Evolutionary conservation across 2,329 filamentous ascomycete species (phyloP), one percentile per base, ranked within the genome.

Genomic region (Huntiella savannae): DNA sequence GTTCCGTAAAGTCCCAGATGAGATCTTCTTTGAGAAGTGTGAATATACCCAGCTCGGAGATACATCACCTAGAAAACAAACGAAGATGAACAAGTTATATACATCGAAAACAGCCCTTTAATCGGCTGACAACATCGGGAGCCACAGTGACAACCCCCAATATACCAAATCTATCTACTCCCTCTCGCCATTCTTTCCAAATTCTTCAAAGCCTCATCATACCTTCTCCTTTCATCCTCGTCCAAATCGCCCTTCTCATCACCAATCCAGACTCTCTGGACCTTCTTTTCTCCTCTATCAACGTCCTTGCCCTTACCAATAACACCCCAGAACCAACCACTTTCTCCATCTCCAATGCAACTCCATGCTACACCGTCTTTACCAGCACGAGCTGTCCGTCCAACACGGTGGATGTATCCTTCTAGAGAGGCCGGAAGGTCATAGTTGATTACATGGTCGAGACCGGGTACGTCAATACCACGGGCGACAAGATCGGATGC

Each of bases 401-500:
- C 88, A 1, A 95, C 85, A 36, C 91, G 79, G 59, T 96, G 91
- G 4, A 96, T 77, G 55, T 96, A 96, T 17, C 77, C 80, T 4
- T 80, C 81, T 33, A 86, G 66, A 55, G 79, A 87, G 4, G 76
- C 71, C 0, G 88, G 88, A 44, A 95, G 70, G 59, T 95, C 88
- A 65, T 96, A 96, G 63, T 94, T 95, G 61, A 96, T 68, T 40
- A 96, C 85, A 57, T 93, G 82, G 33, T 78, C 77, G 40, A 96
- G 71, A 40, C 74, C 71, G 1, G 76, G 74, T 10, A 94, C 69
- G 60, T 96, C 88, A 19, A 96, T 76, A 55, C 88, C 91, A 52
- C 88, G 82, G 2, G 86, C 84, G 1, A 91, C 84, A n/a, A 92
- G 79, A 58, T 96, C 88, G 0, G 91, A 93, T 1, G 87, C 86